Conservation (phyloP, 1,284 basidiomycete species). For the Fomitopsis pinicola region DNA sequence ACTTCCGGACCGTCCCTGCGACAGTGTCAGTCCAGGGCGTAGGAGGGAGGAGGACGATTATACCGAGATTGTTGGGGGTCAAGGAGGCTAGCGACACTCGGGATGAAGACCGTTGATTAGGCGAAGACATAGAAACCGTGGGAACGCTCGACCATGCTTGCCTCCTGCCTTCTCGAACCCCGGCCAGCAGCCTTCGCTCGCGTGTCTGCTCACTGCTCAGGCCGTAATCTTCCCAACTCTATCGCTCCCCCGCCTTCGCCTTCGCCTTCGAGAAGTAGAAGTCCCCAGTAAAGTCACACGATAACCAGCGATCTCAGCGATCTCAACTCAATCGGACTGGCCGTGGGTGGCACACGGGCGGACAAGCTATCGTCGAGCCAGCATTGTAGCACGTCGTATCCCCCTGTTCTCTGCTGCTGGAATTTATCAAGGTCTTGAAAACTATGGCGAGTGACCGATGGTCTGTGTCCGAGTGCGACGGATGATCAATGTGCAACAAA, state of each 20-base stretch:
- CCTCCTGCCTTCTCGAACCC: neutral
- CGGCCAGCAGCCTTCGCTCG: neutral
- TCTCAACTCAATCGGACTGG: neutral
- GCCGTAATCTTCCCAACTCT: neutral
- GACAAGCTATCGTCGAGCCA: neutral
- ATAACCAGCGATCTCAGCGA: neutral
- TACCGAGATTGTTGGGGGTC: slow-evolving; percentile 68
- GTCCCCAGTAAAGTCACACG: neutral
- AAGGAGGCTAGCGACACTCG: slow-evolving; percentile 69
- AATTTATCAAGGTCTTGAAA: too few species aligned
- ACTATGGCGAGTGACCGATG: too few species aligned
- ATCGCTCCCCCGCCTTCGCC: neutral
- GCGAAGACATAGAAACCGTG: slow-evolving; percentile 32
- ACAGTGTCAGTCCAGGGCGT: slow-evolving; percentile 4
- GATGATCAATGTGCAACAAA: too few species aligned
- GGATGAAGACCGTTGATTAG: slow-evolving; percentile 29
- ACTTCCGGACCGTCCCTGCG: slow-evolving; percentile 68
- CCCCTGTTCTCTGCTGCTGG: too few species aligned
- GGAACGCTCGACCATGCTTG: slow-evolving; percentile 10
- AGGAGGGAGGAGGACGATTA: neutral
- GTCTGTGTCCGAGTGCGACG: too few species aligned
- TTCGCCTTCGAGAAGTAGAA: neutral
- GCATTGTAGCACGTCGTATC: too few species aligned
- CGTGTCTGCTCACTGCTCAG: neutral
- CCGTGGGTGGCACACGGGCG: neutral